Base-by-base conservation (phyloP, 345 rosid genomes). In the Pseudoturritis turrita region DNA sequence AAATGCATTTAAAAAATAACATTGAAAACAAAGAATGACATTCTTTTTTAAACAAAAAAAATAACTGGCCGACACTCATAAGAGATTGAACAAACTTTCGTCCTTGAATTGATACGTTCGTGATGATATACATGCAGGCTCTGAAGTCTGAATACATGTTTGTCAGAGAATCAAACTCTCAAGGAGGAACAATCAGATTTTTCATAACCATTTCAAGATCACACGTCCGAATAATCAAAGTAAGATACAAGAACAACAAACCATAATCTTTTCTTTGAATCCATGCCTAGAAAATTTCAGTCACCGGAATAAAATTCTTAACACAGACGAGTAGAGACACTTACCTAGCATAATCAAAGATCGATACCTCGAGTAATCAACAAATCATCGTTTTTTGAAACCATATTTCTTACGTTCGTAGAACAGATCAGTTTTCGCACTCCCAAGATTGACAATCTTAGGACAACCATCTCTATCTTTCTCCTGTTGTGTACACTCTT, bases 401-500 rank as follows among this genome's bases (percentile, higher is more conserved):
- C 89, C 89, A 62, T 85, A 85, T 36, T 87, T 87, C 79, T 87
- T 87, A 21, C 88, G 80, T 19, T 85, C 89, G 21, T 85, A 87
- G 74, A 85, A 87, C 4, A 85, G 65, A 72, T 87, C 88, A 0
- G 92, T 87, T 77, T 85, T 87, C 0, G 89, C 88, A 56, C 92
- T 87, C 22, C 91, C 91, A 13, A 87, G 82, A 62, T 87, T 87
- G 13, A 87, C 82, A 37, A 87, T 84, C 70, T 87, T 87, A 0
- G 89, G 87, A 10, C 92, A 87, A 25, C 89, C 92, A 82, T 87
- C 92, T 51, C 88, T 81, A 61, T 81, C 83, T 74, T 87, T 87
- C 80, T 88, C 93, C 73, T 86, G 93, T 46, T 86, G 93, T 0
- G 90, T 86, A 69, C 93, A 88, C 79, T 86, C 93, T 67, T 88